Evolutionary conservation across 345 rosid species (phyloP).

Genomic region (Viola odorata): DNA sequence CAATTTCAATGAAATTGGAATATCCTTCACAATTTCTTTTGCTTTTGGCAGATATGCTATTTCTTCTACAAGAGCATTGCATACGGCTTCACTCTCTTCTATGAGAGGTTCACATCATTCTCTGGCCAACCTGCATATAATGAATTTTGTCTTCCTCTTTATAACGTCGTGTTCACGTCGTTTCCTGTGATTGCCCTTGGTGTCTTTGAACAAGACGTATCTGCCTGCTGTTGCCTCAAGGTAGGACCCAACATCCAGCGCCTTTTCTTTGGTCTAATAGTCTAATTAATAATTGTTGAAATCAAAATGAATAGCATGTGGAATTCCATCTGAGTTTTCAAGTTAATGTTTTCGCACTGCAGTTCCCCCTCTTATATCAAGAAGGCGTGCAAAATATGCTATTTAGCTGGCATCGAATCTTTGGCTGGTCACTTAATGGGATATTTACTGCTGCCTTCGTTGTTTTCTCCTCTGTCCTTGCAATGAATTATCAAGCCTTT

Average conservation of each 20-base stretch:
- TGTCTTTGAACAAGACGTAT: slow-evolving; percentile 91
- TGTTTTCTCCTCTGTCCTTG: slow-evolving; percentile 74
- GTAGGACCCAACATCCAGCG: slow-evolving; percentile 22
- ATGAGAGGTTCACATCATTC: slow-evolving; percentile 79
- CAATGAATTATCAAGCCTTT: slow-evolving; percentile 66
- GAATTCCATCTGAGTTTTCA: background rate
- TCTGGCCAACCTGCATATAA: slow-evolving; percentile 83
- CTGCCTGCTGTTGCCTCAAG: slow-evolving; percentile 60
- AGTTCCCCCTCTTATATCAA: slow-evolving; percentile 94
- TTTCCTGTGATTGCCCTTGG: slow-evolving; percentile 95
- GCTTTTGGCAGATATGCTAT: slow-evolving; percentile 69
- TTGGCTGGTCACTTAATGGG: slow-evolving; percentile 86
- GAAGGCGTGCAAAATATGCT: slow-evolving; percentile 90
- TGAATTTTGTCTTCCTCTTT: slow-evolving; percentile 80
- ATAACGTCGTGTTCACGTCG: slow-evolving; percentile 90
- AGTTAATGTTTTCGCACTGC: slow-evolving; percentile 12
- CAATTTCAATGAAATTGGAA: too few relatives aligned
- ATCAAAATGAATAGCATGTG: background rate
- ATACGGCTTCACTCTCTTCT: slow-evolving; percentile 81
- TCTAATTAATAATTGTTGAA: background rate
- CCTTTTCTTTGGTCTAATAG: background rate
- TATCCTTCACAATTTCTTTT: slow-evolving; percentile 8
- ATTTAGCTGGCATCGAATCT: slow-evolving; percentile 82
- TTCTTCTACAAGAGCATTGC: slow-evolving; percentile 98
- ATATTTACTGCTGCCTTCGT: slow-evolving; percentile 45